Percentiles rank a stretch among this genome's conserved stretches.
These are phyloP conservation scores for Neoboletus brunneissimus DNA, from an alignment of 768 basidiomycete genomes.

Conservation along the genomic window DNA sequence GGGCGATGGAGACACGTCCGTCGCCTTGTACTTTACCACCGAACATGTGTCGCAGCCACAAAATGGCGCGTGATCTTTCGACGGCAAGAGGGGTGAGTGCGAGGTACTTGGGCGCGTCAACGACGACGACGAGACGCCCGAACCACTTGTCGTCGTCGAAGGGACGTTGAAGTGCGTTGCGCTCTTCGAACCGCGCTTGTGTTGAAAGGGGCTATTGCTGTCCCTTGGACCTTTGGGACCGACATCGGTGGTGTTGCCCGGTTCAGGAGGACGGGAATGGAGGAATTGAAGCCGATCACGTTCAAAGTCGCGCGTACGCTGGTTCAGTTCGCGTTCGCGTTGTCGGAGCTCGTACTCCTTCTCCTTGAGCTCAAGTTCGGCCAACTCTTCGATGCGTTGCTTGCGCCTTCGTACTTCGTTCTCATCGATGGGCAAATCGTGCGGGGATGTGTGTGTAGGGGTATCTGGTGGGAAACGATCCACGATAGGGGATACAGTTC, in stretches of 20 bases:
- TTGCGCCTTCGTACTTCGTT: slow-evolving; percentile 33
- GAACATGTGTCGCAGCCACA: slow-evolving; percentile 70
- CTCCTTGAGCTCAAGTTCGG: slow-evolving; percentile 52
- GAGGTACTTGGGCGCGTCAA: slow-evolving; percentile 20
- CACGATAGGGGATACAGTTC: slow-evolving; percentile 35
- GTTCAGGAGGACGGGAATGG: slow-evolving; percentile 33
- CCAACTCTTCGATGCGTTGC: slow-evolving; percentile 47
- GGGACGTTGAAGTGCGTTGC: slow-evolving; percentile 27
- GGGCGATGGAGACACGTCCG: slow-evolving; percentile 25
- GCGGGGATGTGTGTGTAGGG: slow-evolving; percentile 12
- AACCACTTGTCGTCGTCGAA: slow-evolving; percentile 13
- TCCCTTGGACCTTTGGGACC: slow-evolving; percentile 27
- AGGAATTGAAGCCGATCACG: slow-evolving; percentile 46
- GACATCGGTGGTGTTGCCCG: slow-evolving; percentile 27
- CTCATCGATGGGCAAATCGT: slow-evolving; percentile 20
- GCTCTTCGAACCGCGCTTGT: slow-evolving; percentile 32
- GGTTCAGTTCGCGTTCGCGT: slow-evolving; percentile 53
- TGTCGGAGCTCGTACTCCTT: slow-evolving; percentile 53
- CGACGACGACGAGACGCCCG: neutral
- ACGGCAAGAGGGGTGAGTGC: slow-evolving; percentile 29
- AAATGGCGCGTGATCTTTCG: slow-evolving; percentile 52
- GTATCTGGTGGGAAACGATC: slow-evolving; percentile 29
- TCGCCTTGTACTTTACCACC: slow-evolving; percentile 48
- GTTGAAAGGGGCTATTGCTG: slow-evolving; percentile 18
- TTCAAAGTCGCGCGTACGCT: slow-evolving; percentile 55